phyloP scores from a whole-genome alignment of 352 stramenopile genomes.

The Phytophthora colocasiae region DNA sequence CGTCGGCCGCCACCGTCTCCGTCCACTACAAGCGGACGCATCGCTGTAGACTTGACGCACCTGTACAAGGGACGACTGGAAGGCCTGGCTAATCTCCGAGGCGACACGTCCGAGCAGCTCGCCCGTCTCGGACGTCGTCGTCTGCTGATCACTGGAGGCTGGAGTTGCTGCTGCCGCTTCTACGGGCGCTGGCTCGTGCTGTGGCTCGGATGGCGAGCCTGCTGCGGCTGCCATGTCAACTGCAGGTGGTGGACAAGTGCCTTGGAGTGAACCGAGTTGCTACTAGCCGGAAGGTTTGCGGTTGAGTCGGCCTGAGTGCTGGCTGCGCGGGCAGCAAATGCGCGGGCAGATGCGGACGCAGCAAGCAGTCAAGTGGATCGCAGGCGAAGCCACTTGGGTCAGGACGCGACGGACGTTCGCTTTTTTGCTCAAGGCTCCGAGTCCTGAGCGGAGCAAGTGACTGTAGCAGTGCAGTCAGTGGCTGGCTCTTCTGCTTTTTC shows the following conservation, averaged over 20 bases:
- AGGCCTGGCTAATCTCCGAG: constrained; percentile 45
- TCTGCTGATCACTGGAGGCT: constrained; percentile 22
- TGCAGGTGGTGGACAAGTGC: constrained; percentile 11
- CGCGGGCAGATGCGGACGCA: constrained; percentile 23
- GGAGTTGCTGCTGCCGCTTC: constrained; percentile 21
- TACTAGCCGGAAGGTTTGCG: constrained; percentile 20
- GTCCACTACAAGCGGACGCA: constrained; percentile 1
- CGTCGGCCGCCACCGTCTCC: neutral
- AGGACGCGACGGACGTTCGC: constrained; percentile 44
- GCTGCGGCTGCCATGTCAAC: constrained; percentile 40
- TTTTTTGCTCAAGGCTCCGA: constrained; percentile 44
- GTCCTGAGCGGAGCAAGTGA: constrained; percentile 38
- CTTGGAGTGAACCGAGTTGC: constrained; percentile 14
- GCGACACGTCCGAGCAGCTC: constrained; percentile 41
- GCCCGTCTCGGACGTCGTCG: constrained; percentile 26
- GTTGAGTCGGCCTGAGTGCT: constrained; percentile 26
- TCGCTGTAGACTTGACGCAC: constrained; percentile 22
- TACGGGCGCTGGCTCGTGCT: constrained; percentile 35
- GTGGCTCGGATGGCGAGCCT: constrained; percentile 36
- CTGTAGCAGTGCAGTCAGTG: constrained; percentile 19
- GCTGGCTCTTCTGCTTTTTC: constrained; percentile 53
- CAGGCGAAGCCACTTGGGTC: constrained; percentile 48
- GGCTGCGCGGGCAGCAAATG: constrained; percentile 33
- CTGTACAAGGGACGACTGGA: constrained; percentile 47
- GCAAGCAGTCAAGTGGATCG: constrained; percentile 35